Evolutionary conservation across 2,329 filamentous ascomycete species (phyloP).

Genomic region (Onygenales sp.): DNA sequence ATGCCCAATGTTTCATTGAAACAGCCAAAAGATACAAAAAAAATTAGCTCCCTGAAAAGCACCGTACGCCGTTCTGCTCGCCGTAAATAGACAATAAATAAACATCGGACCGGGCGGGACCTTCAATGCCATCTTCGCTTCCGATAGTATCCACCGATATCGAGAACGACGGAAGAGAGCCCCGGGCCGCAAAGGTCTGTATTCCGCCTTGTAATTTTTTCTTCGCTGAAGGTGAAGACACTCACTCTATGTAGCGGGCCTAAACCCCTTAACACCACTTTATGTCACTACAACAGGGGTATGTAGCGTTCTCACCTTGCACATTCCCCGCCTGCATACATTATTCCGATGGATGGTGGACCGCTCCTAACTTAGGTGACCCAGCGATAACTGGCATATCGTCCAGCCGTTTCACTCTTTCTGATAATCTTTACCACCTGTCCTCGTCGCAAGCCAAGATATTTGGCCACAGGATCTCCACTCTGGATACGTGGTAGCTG

Average conservation of each 20-base stretch:
- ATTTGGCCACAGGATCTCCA: slow-evolving; percentile 85
- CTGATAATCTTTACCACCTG: slow-evolving; percentile 98
- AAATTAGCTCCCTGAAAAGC: not conserved
- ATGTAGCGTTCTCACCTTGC: not conserved
- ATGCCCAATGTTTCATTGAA: not conserved
- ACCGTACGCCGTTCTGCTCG: slow-evolving; percentile 1
- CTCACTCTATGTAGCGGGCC: too few relatives aligned
- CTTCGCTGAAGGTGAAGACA: too few relatives aligned
- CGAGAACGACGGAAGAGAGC: too few relatives aligned
- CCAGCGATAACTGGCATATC: slow-evolving; percentile 91
- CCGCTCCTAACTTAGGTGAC: slow-evolving; percentile 30
- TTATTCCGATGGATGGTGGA: not conserved
- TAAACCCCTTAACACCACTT: not conserved
- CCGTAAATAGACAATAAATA: not conserved
- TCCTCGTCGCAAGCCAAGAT: slow-evolving; percentile 79
- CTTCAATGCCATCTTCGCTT: not conserved
- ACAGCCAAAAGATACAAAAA: not conserved
- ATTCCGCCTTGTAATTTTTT: too few relatives aligned
- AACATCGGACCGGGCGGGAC: not conserved
- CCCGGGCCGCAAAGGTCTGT: too few relatives aligned
- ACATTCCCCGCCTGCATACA: not conserved
- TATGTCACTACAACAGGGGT: not conserved
- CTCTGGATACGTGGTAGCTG: slow-evolving; percentile 88
- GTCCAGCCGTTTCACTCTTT: slow-evolving; percentile 86
- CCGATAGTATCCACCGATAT: not conserved